Base-by-base conservation (phyloP, 1,139 yeast genomes). In the Yamadazyma spencermartinsiae region DNA sequence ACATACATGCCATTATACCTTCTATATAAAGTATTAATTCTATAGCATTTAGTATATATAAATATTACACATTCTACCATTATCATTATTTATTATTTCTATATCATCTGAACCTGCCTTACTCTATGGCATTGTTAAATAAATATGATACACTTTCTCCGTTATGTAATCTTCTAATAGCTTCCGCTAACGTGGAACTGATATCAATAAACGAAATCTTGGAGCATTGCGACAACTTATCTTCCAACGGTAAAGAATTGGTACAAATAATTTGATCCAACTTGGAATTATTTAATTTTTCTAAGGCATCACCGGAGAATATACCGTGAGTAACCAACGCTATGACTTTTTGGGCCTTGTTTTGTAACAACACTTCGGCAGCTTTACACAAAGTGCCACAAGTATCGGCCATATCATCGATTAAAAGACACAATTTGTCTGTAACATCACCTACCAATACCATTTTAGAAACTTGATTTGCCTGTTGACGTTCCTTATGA, bases 371-470 rank as follows among this genome's bases (percentile, higher is more conserved):
- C 4, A 92, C 82, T 52, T 90, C 96, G 17, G 97, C 96, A 30
- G 98, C 98, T 67, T 90, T 92, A 45, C 90, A 94, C 50, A 92
- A 72, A 3, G 98, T 92, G 43, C 98, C 98, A 68, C 98, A 92
- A 16, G 98, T 92, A 60, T 92, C 98, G 35, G 98, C 98, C 95
- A 92, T 90, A 60, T 92, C 98, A 65, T 92, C 98, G 32, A 92
- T 95, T 50, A 92, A 79, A 42, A 92, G 75, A 65, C 98, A 90
- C 37, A 86, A 79, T 65, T 89, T 89, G 50, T 82, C 84, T 9
- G 83, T 69, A 28, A 92, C 98, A 61, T 92, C 98, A 49, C 98
- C 98, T 37, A 92, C 98, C 39, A 92, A 77, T 19, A 92, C 97
- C 98, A 90, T 90, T 55, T 88, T 76, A 31, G 90, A 80, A 21